These are phyloP conservation scores for Pleurostoma richardsiae DNA, from an alignment of 2,329 filamentous ascomycete species.

Conservation along the genomic window DNA sequence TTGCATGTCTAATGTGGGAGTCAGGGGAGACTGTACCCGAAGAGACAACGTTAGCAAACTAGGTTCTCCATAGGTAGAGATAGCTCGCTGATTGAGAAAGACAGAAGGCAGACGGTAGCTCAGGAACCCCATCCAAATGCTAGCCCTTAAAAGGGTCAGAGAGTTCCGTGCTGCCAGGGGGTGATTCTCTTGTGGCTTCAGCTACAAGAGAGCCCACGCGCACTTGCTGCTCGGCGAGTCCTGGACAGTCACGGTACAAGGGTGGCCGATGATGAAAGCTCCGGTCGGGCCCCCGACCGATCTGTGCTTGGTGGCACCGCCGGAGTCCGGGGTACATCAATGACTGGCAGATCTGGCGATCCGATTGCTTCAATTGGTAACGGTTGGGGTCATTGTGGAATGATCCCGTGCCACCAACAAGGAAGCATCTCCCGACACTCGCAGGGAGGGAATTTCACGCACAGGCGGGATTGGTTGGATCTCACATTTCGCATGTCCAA, in stretches of 20 bases:
- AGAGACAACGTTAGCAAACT: no score
- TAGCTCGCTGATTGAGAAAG: not conserved
- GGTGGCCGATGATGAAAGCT: not conserved
- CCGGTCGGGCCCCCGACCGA: no score
- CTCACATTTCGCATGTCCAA: not conserved
- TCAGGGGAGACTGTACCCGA: not conserved
- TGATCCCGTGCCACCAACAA: not conserved
- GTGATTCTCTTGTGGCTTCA: not conserved
- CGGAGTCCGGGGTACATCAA: not conserved
- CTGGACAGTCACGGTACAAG: not conserved
- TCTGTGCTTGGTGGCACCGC: not conserved
- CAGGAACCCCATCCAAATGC: not conserved
- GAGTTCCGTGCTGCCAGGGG: not conserved
- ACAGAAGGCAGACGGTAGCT: not conserved
- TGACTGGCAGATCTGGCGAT: not conserved
- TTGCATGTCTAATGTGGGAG: not conserved
- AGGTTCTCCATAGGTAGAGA: not conserved
- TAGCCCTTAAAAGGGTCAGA: not conserved
- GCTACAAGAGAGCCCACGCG: no score
- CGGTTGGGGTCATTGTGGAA: not conserved
- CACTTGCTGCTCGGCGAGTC: no score
- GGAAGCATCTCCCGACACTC: not conserved
- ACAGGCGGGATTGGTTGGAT: not conserved
- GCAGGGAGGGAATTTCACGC: not conserved
- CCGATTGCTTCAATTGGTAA: not conserved